Evolutionary conservation across 2,329 filamentous ascomycete species (phyloP), one percentile per base, ranked within the genome.

Genomic region (Colletotrichum caudatum): DNA sequence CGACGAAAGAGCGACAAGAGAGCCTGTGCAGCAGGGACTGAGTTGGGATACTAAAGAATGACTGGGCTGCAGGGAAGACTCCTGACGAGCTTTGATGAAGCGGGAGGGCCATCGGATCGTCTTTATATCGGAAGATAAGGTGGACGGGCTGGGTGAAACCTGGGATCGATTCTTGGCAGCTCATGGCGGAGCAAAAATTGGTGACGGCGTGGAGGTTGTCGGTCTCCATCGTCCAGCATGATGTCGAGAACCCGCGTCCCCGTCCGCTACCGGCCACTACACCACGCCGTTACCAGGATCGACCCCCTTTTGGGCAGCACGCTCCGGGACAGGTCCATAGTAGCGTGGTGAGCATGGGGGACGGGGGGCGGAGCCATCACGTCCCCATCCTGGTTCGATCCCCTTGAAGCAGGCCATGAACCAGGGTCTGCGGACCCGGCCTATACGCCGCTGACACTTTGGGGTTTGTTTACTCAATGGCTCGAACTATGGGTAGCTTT

Each of bases 41-140:
- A 60, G 44, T 23, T 50, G 35, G 35, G 46, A 59, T 58, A 39
- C 20, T 56, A 72, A 72, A 54, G 69, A 72, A 60, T 51, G 69
- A 69, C 69, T 69, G 44, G 66, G 69, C 69, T 72, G 65, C 65
- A 69, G 69, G 69, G 69, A 64, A 60, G 58, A 72, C 59, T 69
- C 65, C 69, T 69, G 65, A 64, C 54, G 66, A 23, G 50, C 37
- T 39, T 2, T 41, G n/a, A 54, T 60, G 54, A 51, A 68, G 58
- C 37, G 59, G 46, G 46, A 64, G 53, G 53, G 48, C 44, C 69
- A 61, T 69, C 29, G 60, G 48, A 35, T 23, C 37, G 69, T 69
- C 69, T 72, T 72, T 72, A 72, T 72, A 72, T 72, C 50, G 59
- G 63, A 35, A 41, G 7, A n/a, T 18, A 11, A 59, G 23, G 18